Evolutionary conservation across 441 rosid genomes (phyloP), one percentile per base, ranked within the genome.

Genomic region (Codiaeum variegatum): DNA sequence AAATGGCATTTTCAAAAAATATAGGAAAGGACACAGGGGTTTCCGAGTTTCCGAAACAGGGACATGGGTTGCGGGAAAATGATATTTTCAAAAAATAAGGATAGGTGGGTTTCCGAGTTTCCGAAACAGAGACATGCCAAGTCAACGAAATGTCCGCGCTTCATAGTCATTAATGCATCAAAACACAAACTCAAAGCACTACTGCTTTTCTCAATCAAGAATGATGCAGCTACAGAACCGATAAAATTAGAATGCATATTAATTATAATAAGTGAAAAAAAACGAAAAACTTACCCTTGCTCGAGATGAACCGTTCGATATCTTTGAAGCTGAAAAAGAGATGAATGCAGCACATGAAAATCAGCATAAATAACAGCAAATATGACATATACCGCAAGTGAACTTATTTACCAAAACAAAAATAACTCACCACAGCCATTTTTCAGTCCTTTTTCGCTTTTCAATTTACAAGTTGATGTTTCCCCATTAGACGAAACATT

Each of bases 301-400:
- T 29, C 21, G 66, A 34, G 82, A 68, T 38, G 78, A 75, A 76
- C 54, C 66, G 10, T 76, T 75, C 52, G 29, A 56, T 47, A 29
- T 60, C 70, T 75, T 69, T 49, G 75, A 69, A 67, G 44, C 86
- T 84, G 86, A 63, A 74, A 18, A 47, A n/a, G 23, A 36, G 18
- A 62, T 10, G 16, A 28, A 75, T 65, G 55, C 56, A 76, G 36
- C 29, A 74, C 21, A 21, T 51, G 46, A 67, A 54, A 69, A 47
- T 23, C 24, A 42, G 28, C 1, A 10, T 15, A 44, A 42, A 46
- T 63, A 54, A 19, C 59, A 51, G 4, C 21, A 31, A 15, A 32
- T 31, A 18, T 21, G 21, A 51, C 24, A 31, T 18, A 55, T 4
- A 23, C 21, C 12, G 23, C 15, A 47, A 15, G 28, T 29, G 67